phyloP scores from a whole-genome alignment of 2,329 filamentous ascomycete genomes.

The Botrytis pseudocinerea region DNA sequence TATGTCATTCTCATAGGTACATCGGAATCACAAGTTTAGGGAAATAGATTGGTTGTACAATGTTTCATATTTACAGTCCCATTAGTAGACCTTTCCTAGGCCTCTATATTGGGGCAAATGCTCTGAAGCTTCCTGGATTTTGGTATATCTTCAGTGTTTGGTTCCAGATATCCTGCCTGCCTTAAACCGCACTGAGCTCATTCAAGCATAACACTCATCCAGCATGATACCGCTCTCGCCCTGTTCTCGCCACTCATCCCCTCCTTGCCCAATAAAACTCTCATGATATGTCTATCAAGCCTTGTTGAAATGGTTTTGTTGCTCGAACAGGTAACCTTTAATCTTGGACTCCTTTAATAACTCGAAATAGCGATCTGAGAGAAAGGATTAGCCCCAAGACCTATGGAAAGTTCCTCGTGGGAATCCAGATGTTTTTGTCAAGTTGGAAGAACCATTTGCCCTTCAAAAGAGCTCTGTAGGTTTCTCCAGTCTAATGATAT shows the following conservation, averaged over 20 bases:
- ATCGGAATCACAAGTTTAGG: not conserved
- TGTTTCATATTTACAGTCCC: constrained; percentile 24
- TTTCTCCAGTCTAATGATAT: not conserved
- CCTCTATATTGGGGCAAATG: not conserved
- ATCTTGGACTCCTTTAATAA: constrained; percentile 75
- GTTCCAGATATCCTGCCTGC: constrained; percentile 3
- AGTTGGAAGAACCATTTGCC: not conserved
- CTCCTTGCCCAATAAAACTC: not conserved
- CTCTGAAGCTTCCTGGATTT: not conserved
- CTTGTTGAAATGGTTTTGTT: constrained; percentile 72
- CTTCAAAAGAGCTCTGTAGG: not conserved
- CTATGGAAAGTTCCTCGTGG: not conserved
- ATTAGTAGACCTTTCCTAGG: not conserved
- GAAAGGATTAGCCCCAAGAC: constrained; percentile 10
- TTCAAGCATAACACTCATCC: not conserved
- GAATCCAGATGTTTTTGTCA: not conserved
- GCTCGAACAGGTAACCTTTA: constrained; percentile 76
- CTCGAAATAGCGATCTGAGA: constrained; percentile 73
- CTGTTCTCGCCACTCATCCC: not conserved
- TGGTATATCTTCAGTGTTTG: not conserved
- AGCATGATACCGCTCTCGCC: not conserved
- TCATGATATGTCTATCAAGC: constrained; percentile 23
- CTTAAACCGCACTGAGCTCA: not conserved
- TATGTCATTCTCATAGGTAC: not conserved
- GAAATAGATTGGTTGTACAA: constrained; percentile 9